A percentile compares a stretch with the other conserved stretches of the same genome.
phyloP scores from a whole-genome alignment of 345 rosid species.

The Punica granatum region DNA sequence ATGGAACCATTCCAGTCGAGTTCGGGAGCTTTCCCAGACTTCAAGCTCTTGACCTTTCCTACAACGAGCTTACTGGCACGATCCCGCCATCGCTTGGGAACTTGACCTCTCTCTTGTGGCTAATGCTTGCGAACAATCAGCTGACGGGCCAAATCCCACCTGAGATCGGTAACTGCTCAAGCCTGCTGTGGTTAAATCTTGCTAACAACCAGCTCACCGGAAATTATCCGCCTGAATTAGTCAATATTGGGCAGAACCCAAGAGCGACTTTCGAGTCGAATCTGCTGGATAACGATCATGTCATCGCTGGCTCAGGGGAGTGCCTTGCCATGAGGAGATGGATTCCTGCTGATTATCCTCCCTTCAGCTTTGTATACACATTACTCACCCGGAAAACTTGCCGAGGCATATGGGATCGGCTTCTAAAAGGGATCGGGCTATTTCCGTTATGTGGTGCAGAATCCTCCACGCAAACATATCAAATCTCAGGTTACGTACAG shows the following conservation, averaged over 20 bases:
- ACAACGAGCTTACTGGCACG: conserved; percentile 50
- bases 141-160: conserved; percentile 58
- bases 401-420: conserved; percentile 59
- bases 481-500: conserved; percentile 73
- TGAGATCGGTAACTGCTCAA: conserved; percentile 64
- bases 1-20: conserved; percentile 57
- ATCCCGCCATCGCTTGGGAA: conserved; percentile 68
- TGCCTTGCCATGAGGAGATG: conserved; percentile 79
- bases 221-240: conserved; percentile 46
- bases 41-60: conserved; percentile 88
- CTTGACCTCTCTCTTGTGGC: conserved; percentile 68
- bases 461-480: conserved; percentile 21
- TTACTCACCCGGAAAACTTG: conserved; percentile 70
- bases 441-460: conserved; percentile 51
- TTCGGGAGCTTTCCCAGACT: conserved; percentile 50
- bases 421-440: conserved; percentile 62
- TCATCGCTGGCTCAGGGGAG: conserved; percentile 61
- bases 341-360: conserved; percentile 92
- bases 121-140: conserved; percentile 86
- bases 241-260: conserved; percentile 52
- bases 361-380: conserved; percentile 63
- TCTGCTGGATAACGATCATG: conserved; percentile 13
- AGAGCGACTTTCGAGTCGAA: conserved; percentile 47
- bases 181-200: conserved; percentile 84
- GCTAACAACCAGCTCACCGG: conserved; percentile 76